Conservation (phyloP, 257 asterid species). For the Scutellaria galericulata region DNA sequence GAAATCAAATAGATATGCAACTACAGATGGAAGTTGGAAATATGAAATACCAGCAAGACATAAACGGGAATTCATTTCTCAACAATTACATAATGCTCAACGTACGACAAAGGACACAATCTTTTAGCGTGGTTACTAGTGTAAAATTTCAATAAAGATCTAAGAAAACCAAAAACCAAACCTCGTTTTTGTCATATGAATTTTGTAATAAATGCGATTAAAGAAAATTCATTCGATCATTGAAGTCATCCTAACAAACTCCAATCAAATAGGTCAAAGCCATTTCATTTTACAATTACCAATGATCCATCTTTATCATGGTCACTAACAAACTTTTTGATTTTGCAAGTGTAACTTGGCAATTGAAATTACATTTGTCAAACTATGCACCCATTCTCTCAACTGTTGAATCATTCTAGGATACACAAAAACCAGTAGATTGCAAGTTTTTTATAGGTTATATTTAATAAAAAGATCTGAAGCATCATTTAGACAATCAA, state of each 20-base stretch:
- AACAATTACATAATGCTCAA: not conserved
- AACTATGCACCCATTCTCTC: not conserved
- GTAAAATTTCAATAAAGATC: not conserved
- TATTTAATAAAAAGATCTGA: not conserved
- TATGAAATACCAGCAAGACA: not conserved
- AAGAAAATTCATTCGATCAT: not conserved
- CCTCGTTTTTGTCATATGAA: not conserved
- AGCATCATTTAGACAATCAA: constrained; percentile 1
- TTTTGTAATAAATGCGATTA: not conserved
- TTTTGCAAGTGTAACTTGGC: not conserved
- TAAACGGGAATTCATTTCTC: not conserved
- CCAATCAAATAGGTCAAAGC: not conserved
- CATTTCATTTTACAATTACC: not conserved
- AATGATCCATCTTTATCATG: constrained; percentile 9
- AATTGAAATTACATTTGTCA: constrained; percentile 8
- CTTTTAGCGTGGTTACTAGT: not conserved
- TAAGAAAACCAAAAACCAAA: not conserved
- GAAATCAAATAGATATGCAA: not conserved
- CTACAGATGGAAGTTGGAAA: not conserved
- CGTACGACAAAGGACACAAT: not conserved
- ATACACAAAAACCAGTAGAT: constrained; percentile 23
- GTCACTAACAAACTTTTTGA: not conserved
- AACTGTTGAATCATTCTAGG: constrained; percentile 8
- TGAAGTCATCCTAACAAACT: not conserved
- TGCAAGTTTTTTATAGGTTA: constrained; percentile 21